A percentile compares a stretch with the other conserved stretches of the same genome.
phyloP scores from a whole-genome alignment of 2,329 filamentous ascomycete species.

The Biscogniauxia marginata region DNA sequence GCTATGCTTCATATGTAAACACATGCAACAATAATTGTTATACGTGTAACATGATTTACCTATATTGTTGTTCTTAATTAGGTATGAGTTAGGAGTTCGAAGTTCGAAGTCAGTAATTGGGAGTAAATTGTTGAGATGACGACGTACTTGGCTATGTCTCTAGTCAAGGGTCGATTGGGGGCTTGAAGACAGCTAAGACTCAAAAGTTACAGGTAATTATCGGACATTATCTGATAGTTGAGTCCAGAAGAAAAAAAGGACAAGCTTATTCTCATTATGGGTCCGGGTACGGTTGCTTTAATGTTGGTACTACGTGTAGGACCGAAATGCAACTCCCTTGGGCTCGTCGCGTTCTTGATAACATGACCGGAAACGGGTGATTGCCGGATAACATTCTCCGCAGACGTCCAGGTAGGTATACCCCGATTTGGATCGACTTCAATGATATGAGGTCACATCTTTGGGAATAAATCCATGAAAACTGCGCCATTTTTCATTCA shows the following conservation, averaged over 20 bases:
- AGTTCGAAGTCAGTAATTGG: too few species aligned
- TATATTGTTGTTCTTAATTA: too few species aligned
- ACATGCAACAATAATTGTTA: too few species aligned
- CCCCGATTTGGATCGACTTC: background rate
- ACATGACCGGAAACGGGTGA: background rate
- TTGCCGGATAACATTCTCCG: background rate
- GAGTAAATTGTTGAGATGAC: too few species aligned
- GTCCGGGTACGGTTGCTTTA: background rate
- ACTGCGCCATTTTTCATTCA: constrained; percentile 19
- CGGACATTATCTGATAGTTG: too few species aligned
- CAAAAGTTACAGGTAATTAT: too few species aligned
- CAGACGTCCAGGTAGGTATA: background rate
- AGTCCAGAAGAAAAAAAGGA: background rate
- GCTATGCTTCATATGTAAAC: too few species aligned
- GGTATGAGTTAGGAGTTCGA: too few species aligned
- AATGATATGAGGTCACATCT: background rate
- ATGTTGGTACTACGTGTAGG: background rate
- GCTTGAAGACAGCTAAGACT: too few species aligned
- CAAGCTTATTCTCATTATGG: background rate
- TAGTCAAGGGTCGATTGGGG: too few species aligned
- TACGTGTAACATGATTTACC: too few species aligned
- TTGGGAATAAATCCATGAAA: background rate
- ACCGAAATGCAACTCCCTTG: background rate
- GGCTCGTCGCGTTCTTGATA: background rate
- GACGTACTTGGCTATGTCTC: too few species aligned